These are phyloP conservation scores for Endocalyx cinctus DNA, from an alignment of 2,329 filamentous ascomycete genomes.

Conservation along the genomic window DNA sequence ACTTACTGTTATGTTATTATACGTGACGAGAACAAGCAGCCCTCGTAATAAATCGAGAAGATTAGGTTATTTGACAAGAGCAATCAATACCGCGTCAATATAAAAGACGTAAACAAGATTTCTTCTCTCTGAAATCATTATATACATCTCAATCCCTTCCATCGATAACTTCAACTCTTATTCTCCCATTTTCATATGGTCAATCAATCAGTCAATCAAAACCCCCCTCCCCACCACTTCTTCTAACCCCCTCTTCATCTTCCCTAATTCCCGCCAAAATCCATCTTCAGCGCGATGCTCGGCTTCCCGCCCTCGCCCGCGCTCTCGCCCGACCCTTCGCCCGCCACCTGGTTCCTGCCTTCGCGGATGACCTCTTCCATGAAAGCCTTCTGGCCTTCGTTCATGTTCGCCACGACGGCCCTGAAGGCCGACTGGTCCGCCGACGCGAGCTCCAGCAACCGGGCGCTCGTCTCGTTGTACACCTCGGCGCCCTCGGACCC, in stretches of 20 bases:
- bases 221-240: background rate
- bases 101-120: too few species aligned
- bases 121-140: too few species aligned
- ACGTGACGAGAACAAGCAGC: too few species aligned
- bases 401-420: conserved; percentile 67
- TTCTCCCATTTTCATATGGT: background rate
- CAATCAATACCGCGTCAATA: too few species aligned
- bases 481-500: conserved; percentile 55
- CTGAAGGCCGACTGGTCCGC: conserved; percentile 70
- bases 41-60: too few species aligned
- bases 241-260: too few species aligned
- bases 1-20: too few species aligned
- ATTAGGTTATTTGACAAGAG: too few species aligned
- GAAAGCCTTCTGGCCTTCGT: conserved; percentile 63
- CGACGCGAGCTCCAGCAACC: conserved; percentile 77
- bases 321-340: conserved; percentile 34
- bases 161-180: background rate
- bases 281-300: conserved; percentile 90
- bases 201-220: background rate
- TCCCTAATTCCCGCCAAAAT: conserved; percentile 60
- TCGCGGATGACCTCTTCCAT: conserved; percentile 77
- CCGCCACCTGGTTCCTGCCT: conserved; percentile 44
- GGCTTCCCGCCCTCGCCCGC: conserved; percentile 65
- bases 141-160: background rate
- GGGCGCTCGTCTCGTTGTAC: conserved; percentile 68